Evolutionary conservation across 495 filamentous ascomycete species (phyloP).

Genomic region (Aspergillus nanangensis): DNA sequence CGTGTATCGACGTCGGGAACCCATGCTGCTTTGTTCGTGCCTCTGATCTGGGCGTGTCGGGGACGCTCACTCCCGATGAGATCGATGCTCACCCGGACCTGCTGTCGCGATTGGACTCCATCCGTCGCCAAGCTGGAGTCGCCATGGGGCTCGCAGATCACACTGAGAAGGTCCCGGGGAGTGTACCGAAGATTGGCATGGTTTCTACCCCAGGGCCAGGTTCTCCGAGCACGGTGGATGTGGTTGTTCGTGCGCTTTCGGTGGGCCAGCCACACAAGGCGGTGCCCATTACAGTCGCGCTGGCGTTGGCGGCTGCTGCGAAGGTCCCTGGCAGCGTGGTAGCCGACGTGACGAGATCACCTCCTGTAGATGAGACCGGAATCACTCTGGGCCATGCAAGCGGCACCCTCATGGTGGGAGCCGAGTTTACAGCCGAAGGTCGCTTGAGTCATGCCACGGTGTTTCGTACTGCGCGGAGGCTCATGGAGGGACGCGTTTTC

Average conservation of each 20-base stretch:
- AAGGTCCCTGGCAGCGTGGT: conserved; percentile 42
- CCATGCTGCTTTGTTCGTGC: conserved; percentile 62
- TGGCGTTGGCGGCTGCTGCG: conserved; percentile 51
- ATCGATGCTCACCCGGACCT: conserved; percentile 45
- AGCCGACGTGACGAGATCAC: conserved; percentile 5
- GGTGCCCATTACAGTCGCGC: conserved; percentile 47
- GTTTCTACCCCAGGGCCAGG: conserved; percentile 38
- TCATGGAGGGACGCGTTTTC: conserved; percentile 53
- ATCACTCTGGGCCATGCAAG: conserved; percentile 52
- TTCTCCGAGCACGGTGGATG: conserved; percentile 24
- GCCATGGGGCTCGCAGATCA: conserved; percentile 56
- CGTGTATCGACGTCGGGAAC: conserved; percentile 61
- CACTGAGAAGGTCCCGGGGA: conserved; percentile 43
- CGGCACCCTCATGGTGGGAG: conserved; percentile 49
- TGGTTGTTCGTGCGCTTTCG: conserved; percentile 34
- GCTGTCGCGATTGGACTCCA: conserved; percentile 51
- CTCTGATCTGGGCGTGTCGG: conserved; percentile 43
- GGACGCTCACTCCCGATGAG: conserved; percentile 48
- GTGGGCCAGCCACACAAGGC: conserved; percentile 51
- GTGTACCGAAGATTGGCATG: conserved; percentile 64
- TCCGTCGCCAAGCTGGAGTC: conserved; percentile 55
- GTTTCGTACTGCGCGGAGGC: conserved; percentile 47
- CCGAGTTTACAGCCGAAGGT: conserved; percentile 33
- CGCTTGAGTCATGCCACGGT: conserved; percentile 42
- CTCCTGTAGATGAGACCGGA: conserved; percentile 12